Evolutionary conservation across 495 filamentous ascomycete species (phyloP).

Genomic region (Daldinia loculata): DNA sequence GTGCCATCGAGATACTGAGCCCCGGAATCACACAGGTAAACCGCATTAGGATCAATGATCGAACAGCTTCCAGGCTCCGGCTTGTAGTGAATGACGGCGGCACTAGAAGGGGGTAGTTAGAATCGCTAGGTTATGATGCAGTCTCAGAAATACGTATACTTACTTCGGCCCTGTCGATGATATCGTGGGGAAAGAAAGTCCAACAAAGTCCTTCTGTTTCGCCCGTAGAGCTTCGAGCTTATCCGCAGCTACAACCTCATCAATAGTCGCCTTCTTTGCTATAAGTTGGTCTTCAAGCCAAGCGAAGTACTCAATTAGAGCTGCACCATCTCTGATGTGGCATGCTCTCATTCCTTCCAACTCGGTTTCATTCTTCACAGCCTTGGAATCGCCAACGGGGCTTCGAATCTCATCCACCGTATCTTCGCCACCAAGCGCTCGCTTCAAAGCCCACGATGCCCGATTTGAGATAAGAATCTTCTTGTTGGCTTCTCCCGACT

Average conservation of each 20-base stretch:
- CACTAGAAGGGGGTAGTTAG: conserved; percentile 48
- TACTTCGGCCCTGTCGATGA: conserved; percentile 91
- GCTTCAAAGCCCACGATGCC: conserved; percentile 91
- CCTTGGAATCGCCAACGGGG: conserved; percentile 91
- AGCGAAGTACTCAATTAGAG: conserved; percentile 90
- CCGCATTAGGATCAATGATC: conserved; percentile 81
- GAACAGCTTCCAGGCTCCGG: conserved; percentile 85
- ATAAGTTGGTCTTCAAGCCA: conserved; percentile 93
- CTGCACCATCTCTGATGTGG: conserved; percentile 93
- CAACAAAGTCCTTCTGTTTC: conserved; percentile 84
- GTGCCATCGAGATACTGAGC: conserved; percentile 96
- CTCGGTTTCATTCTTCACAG: conserved; percentile 95
- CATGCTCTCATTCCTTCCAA: conserved; percentile 92
- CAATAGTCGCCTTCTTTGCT: conserved; percentile 74
- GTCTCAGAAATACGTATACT: conserved; percentile 26
- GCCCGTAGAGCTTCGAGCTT: conserved; percentile 85
- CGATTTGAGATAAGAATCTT: conserved; percentile 91
- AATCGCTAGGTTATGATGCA: background rate
- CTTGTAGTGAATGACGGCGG: conserved; percentile 97
- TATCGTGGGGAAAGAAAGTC: conserved; percentile 94
- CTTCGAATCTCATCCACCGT: conserved; percentile 87
- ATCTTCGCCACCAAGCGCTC: conserved; percentile 87
- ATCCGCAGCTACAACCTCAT: conserved; percentile 91
- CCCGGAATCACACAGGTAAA: conserved; percentile 98
- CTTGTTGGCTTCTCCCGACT: conserved; percentile 45